Evolutionary conservation across 1,139 yeast species (phyloP), one percentile per base, ranked within the genome.

Genomic region (Candida smagusa): DNA sequence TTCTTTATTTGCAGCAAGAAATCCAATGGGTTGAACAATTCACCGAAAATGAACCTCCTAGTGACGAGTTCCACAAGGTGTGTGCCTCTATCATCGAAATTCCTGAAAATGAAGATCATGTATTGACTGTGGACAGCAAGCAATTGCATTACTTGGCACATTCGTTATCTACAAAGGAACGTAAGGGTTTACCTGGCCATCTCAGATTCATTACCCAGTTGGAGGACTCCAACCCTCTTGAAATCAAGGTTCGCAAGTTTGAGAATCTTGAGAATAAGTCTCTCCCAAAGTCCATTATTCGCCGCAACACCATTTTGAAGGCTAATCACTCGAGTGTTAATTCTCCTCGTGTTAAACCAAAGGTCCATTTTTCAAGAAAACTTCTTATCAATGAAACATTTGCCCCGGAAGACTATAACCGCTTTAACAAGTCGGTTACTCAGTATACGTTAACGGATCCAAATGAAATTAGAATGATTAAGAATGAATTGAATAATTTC

Each of bases 381-480:
- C 61, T 75, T 21, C 56, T 52, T 25, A 58, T 74, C 34, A 70
- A 67, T 43, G 78, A 74, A 41, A 74, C 82, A 0, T 72, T 62
- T 47, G 64, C 79, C 2, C 66, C 77, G 3, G 65, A 63, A 25
- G 58, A 61, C 50, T 77, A 77, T 53, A 71, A 73, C 45, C 60
- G 83, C 29, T 73, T 66, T 53, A 77, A 77, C 52, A 74, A 72
- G 50, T 66, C 72, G 23, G 74, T 72, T 6, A 75, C 80, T 19
- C 79, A 76, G 45, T 65, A 69, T 45, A 63, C 75, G 9, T 64
- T 76, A 38, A 62, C 70, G 9, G 77, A 75, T 42, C 69, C 74
- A 6, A 48, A 52, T 8, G 72, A 72, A 46, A 69, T 77, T 38
- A 63, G 63, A 43, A 64, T 61, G 40, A 74, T 77, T 44, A 68